Conservation (phyloP, 768 basidiomycete genomes). For the Russula compacta region DNA sequence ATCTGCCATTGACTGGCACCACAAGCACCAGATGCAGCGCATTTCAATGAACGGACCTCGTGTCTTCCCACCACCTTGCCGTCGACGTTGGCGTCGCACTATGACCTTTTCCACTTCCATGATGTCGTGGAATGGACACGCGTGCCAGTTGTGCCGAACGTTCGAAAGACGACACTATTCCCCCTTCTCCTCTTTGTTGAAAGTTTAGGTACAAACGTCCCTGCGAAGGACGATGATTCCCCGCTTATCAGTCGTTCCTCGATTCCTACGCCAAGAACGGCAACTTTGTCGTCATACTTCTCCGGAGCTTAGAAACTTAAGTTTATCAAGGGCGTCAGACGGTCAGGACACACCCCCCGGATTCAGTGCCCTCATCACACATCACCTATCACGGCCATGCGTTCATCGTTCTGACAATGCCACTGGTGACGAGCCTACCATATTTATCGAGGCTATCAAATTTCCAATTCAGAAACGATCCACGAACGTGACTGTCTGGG, state of each 20-base stretch:
- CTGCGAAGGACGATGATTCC: neutral
- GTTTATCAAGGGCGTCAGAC: neutral
- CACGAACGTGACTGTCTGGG: neutral
- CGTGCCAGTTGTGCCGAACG: neutral
- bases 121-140: neutral
- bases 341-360: neutral
- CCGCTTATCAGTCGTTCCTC: neutral
- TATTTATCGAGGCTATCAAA: neutral
- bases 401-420: neutral
- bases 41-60: neutral
- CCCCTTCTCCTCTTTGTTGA: neutral
- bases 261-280: neutral
- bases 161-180: neutral
- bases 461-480: neutral
- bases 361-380: neutral
- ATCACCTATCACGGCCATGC: neutral
- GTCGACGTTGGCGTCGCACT: neutral
- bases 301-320: neutral
- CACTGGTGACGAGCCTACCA: neutral
- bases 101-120: neutral
- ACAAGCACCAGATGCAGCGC: too few relatives aligned
- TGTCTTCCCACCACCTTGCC: neutral
- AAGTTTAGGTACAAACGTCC: neutral
- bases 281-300: neutral
- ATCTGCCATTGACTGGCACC: neutral